Percentiles rank a stretch among this genome's conserved stretches.
These are phyloP conservation scores for Calonectria honghensis DNA, from an alignment of 2,329 filamentous ascomycete genomes.

Conservation along the genomic window DNA sequence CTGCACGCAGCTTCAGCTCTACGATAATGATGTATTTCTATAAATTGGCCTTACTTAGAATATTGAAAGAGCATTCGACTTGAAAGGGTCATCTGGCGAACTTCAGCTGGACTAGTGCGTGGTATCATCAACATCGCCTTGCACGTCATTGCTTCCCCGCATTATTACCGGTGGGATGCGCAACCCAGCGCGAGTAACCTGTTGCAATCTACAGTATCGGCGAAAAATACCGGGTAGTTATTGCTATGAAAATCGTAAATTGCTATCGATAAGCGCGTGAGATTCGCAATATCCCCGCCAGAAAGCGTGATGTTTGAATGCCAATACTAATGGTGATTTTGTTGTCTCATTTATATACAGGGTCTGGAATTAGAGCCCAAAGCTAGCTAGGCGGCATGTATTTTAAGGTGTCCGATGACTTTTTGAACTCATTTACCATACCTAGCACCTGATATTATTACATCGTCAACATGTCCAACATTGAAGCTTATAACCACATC, in stretches of 20 bases:
- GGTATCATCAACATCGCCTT: slow-evolving; percentile 13
- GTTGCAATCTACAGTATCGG: neutral
- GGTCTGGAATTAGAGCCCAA: neutral
- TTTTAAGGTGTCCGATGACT: neutral
- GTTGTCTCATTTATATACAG: neutral
- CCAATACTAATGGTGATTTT: neutral
- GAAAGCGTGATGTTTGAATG: slow-evolving; percentile 11
- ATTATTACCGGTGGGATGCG: slow-evolving; percentile 18
- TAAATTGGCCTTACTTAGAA: neutral
- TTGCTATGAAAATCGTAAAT: neutral
- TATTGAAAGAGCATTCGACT: neutral
- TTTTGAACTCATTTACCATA: neutral
- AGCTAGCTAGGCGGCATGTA: too few relatives aligned
- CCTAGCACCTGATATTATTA: neutral
- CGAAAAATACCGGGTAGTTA: neutral
- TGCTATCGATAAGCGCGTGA: slow-evolving; percentile 17
- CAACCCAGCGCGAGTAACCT: neutral
- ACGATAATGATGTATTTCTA: neutral
- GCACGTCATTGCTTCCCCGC: slow-evolving; percentile 29
- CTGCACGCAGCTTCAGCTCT: neutral
- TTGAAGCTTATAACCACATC: slow-evolving; percentile 68
- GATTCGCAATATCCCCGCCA: slow-evolving; percentile 31
- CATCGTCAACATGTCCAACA: slow-evolving; percentile 47
- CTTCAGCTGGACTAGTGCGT: slow-evolving; percentile 1
- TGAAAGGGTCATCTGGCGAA: neutral